Base-by-base conservation (phyloP, 805 yeast genomes). In the Wickerhamiella sorbophila region DNA sequence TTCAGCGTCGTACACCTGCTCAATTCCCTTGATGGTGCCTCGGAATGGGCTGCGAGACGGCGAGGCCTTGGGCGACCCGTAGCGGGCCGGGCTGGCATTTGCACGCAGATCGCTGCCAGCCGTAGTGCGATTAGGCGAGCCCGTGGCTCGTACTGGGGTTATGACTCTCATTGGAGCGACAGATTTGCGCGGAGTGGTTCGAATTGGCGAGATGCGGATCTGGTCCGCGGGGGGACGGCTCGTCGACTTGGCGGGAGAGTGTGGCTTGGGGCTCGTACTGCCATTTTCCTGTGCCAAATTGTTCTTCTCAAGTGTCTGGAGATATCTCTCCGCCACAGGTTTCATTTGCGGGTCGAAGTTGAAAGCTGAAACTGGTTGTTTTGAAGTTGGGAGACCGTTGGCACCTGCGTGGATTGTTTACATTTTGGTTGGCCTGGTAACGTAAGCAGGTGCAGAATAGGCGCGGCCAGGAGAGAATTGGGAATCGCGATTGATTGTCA, bases 291-390 rank as follows among this genome's bases (percentile, higher is more conserved):
- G 33, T 9, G 8, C 32, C 29, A 36, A 24, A 14, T 18, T 41
- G 35, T 51, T 48, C 40, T 31, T 47, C 43, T 51, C 55, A 33
- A 52, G 40, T 2, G 55, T 52, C 33, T 46, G 57, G 36, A 44
- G 39, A 36, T 44, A 44, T 22, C 47, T 24, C 22, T 44, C 47
- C 16, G 47, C 41, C 20, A 43, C 39, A 15, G 43, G 38, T 34
- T 29, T 31, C 43, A 41, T 33, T 31, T 6, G 36, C 17, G 31
- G 9, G 18, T 22, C 32, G 34, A 22, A 19, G 15, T 15, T 36
- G 24, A 15, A 17, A 26, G 39, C 38, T 42, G 41, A 47, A 24
- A 12, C n/a, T n/a, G n/a, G n/a, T n/a, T n/a, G n/a, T n/a, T n/a
- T n/a, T n/a, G n/a, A n/a, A n/a, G n/a, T n/a, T n/a, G n/a, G n/a